Percentiles rank a stretch among this genome's conserved stretches.
Evolutionary conservation across 176 grass and related monocot species (phyloP).

Genomic region (Olyra latifolia): DNA sequence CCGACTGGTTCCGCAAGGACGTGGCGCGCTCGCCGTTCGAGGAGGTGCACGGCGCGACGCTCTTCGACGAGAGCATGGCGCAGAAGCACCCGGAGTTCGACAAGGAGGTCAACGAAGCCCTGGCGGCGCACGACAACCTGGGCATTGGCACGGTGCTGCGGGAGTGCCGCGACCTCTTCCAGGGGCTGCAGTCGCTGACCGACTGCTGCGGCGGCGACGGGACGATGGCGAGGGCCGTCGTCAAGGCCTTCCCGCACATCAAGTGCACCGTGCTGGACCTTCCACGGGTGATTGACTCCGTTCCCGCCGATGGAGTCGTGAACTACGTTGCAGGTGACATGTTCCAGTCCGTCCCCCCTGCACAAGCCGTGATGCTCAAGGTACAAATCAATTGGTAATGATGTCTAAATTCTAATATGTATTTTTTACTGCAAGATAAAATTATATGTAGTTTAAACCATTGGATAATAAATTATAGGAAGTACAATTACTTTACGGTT

Average conservation of each 20-base stretch:
- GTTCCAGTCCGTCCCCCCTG: slow-evolving; percentile 46
- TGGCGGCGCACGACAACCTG: slow-evolving; percentile 14
- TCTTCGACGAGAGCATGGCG: slow-evolving; percentile 27
- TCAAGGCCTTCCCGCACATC: slow-evolving; percentile 17
- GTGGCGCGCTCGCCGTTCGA: slow-evolving; percentile 2
- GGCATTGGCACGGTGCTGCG: not conserved
- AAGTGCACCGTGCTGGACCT: slow-evolving; percentile 34
- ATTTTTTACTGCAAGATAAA: not conserved
- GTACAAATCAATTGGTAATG: not conserved
- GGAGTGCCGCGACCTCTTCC: slow-evolving; percentile 15
- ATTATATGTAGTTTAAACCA: not conserved
- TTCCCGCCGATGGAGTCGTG: not conserved
- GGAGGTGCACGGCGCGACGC: not conserved
- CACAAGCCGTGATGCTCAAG: slow-evolving; percentile 47
- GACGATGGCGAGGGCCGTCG: slow-evolving; percentile 18
- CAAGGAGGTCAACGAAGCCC: not conserved
- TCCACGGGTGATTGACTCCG: slow-evolving; percentile 29
- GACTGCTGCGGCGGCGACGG: slow-evolving; percentile 49
- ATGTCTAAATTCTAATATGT: no score
- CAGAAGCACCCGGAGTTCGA: not conserved
- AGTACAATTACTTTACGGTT: not conserved
- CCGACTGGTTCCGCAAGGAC: no score
- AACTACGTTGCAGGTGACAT: slow-evolving; percentile 47
- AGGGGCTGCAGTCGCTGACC: slow-evolving; percentile 29
- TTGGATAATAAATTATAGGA: not conserved